These are phyloP conservation scores for Porcisia hertigi DNA, from an alignment of 208 protist species.

Conservation along the genomic window DNA sequence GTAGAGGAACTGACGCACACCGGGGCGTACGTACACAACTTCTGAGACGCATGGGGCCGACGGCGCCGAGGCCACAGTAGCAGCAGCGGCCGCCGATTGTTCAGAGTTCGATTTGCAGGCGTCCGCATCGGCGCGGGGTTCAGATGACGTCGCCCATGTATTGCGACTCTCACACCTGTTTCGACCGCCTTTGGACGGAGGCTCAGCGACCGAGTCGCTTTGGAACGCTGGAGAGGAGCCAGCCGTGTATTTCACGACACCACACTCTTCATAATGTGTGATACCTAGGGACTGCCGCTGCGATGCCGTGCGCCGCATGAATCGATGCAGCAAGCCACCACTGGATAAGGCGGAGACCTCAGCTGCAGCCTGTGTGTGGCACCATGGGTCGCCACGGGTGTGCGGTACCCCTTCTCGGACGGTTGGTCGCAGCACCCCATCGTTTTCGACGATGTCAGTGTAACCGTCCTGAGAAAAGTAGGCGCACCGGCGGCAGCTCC, in stretches of 20 bases:
- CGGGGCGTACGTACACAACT: slow-evolving; percentile 67
- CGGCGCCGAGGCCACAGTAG: neutral
- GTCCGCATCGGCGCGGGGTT: neutral
- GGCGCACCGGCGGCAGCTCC: neutral
- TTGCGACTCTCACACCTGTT: neutral
- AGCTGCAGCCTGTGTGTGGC: neutral
- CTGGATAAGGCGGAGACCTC: neutral
- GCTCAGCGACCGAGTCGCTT: neutral
- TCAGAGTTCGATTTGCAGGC: neutral
- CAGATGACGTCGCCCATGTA: neutral
- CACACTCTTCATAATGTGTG: slow-evolving; percentile 48
- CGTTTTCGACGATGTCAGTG: neutral
- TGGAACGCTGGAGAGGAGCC: neutral
- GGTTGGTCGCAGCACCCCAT: neutral
- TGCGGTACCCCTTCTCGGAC: neutral
- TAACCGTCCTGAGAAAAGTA: neutral
- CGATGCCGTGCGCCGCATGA: slow-evolving; percentile 23
- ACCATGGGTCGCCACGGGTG: neutral
- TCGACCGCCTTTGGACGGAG: neutral
- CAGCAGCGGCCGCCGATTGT: neutral
- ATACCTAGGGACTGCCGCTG: slow-evolving; percentile 22
- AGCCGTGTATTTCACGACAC: slow-evolving; percentile 35
- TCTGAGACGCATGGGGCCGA: slow-evolving; percentile 30
- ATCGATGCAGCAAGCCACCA: slow-evolving; percentile 21
- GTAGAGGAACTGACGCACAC: slow-evolving; percentile 59